Conservation (phyloP, 106 monocot genomes). For the Allium cepa region DNA sequence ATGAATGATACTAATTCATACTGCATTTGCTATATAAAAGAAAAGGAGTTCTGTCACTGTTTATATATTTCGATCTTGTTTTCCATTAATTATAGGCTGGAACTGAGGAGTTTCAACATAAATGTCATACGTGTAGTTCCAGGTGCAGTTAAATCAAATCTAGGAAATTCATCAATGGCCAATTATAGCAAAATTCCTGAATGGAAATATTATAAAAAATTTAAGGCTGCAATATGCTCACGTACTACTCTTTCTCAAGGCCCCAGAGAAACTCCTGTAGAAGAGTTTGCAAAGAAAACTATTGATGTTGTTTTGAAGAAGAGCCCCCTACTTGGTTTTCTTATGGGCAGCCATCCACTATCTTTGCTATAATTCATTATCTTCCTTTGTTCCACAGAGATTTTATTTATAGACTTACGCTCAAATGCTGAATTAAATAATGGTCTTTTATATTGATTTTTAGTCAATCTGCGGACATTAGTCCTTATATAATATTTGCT, state of each 20-base stretch:
- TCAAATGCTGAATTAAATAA: too few relatives aligned
- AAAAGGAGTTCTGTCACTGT: not conserved
- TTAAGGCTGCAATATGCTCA: conserved; percentile 35
- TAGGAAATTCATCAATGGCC: conserved; percentile 44
- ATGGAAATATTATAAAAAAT: conserved; percentile 81
- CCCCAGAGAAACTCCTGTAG: conserved; percentile 47
- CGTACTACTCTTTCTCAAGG: conserved; percentile 61
- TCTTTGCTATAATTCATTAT: conserved; percentile 52
- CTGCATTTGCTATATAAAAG: not conserved
- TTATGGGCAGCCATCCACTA: conserved; percentile 52
- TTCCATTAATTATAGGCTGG: conserved; percentile 33
- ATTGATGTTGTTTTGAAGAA: conserved; percentile 48
- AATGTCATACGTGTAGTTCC: conserved; percentile 68
- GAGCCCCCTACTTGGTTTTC: conserved; percentile 82
- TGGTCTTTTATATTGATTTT: too few relatives aligned
- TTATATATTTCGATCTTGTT: not conserved
- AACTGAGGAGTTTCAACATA: conserved; percentile 55
- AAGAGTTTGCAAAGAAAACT: conserved; percentile 69
- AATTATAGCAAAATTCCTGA: conserved; percentile 59
- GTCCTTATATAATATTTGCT: too few relatives aligned
- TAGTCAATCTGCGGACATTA: too few relatives aligned
- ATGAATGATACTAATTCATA: not conserved
- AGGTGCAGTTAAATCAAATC: conserved; percentile 70
- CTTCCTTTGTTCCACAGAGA: conserved; percentile 60
- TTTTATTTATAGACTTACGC: conserved; percentile 28